Conservation (phyloP, 2,329 filamentous ascomycete genomes). For the Claviceps cyperi region DNA sequence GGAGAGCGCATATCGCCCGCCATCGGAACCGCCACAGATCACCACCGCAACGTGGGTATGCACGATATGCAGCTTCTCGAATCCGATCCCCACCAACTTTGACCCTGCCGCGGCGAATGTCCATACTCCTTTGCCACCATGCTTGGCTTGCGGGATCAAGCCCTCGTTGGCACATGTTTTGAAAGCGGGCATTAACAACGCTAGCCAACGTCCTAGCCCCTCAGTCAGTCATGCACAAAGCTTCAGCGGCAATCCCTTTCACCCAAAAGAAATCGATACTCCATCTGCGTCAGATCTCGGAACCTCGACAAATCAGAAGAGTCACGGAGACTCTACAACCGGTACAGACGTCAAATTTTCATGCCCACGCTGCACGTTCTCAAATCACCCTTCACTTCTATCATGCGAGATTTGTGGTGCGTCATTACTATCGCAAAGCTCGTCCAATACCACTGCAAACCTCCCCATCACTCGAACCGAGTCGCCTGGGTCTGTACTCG, state of each 20-base stretch:
- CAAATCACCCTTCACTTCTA: slow-evolving; percentile 75
- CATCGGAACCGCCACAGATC: slow-evolving; percentile 26
- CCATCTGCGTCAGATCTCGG: not conserved
- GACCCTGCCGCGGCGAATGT: slow-evolving; percentile 69
- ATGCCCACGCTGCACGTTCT: slow-evolving; percentile 85
- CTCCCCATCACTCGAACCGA: slow-evolving; percentile 40
- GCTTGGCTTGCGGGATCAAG: slow-evolving; percentile 86
- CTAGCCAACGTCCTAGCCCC: slow-evolving; percentile 35
- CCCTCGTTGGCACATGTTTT: slow-evolving; percentile 69
- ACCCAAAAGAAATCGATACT: not conserved
- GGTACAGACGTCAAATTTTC: slow-evolving; percentile 30
- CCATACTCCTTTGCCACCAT: slow-evolving; percentile 70
- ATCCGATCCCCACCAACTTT: slow-evolving; percentile 85
- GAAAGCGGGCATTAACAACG: slow-evolving; percentile 72
- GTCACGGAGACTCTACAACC: not conserved
- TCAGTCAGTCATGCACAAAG: not conserved
- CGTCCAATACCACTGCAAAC: slow-evolving; percentile 18
- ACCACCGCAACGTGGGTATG: slow-evolving; percentile 81
- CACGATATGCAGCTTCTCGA: slow-evolving; percentile 89
- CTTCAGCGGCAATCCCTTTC: not conserved
- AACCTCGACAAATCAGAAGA: not conserved
- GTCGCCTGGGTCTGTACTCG: slow-evolving; percentile 63
- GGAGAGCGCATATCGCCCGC: slow-evolving; percentile 27
- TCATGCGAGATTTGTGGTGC: slow-evolving; percentile 87
- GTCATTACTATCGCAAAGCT: slow-evolving; percentile 45